Evolutionary conservation across 208 protist genomes (phyloP).

Genomic region (Leishmania major): DNA sequence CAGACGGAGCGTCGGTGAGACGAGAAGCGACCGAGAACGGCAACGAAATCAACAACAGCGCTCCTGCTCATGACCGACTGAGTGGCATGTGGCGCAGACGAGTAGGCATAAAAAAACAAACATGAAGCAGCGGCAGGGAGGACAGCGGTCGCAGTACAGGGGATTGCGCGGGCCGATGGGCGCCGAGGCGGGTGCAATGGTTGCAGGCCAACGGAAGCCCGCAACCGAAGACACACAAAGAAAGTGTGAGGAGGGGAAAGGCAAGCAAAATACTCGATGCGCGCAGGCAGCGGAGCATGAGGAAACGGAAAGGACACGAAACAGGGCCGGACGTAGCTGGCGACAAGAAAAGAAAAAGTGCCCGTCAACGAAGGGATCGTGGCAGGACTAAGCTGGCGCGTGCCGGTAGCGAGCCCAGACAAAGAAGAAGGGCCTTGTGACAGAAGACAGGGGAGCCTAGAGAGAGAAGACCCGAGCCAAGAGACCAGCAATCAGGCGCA

Average conservation of each 20-base stretch:
- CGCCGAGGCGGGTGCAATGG: background rate
- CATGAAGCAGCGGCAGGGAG: background rate
- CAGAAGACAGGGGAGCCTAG: background rate
- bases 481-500: background rate
- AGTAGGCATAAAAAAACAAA: background rate
- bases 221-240: no score
- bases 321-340: no score
- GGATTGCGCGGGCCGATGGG: background rate
- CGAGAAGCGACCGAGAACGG: background rate
- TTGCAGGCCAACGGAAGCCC: no score
- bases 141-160: background rate
- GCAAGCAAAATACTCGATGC: no score
- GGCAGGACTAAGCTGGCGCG: no score
- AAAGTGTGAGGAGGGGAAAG: no score
- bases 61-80: background rate
- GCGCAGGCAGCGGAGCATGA: no score
- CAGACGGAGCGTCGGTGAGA: background rate
- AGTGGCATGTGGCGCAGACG: background rate
- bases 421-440: background rate
- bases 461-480: background rate
- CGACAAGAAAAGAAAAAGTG: no score
- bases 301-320: no score
- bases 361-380: background rate
- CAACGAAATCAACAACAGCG: no score
- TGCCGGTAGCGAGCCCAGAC: background rate